phyloP scores from a whole-genome alignment of 2,329 filamentous ascomycete genomes.

The Alternaria longipes region DNA sequence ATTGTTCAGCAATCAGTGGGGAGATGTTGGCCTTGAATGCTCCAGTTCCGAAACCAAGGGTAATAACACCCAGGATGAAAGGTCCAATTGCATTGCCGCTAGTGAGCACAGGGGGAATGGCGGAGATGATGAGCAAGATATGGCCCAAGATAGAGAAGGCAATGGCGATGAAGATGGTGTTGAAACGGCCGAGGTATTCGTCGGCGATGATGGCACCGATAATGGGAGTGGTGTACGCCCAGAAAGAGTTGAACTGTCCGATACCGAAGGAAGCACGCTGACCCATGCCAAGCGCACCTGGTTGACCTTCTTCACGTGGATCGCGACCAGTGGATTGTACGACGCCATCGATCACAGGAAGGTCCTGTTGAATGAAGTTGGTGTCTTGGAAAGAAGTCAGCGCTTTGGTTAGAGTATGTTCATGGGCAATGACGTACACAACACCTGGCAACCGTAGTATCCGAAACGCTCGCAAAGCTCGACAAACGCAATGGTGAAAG shows the following conservation, averaged over 20 bases:
- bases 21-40: conserved; percentile 62
- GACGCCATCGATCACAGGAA: conserved; percentile 48
- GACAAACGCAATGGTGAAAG: conserved; percentile 75
- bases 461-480: conserved; percentile 81
- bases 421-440: conserved; percentile 61
- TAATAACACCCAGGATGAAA: conserved; percentile 61
- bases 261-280: conserved; percentile 51
- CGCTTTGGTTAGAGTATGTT: neutral
- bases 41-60: conserved; percentile 58
- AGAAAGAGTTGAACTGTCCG: conserved; percentile 52
- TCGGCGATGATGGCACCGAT: conserved; percentile 66
- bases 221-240: conserved; percentile 54
- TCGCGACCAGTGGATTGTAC: conserved; percentile 44
- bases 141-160: conserved; percentile 63
- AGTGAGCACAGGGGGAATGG: conserved; percentile 59
- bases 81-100: conserved; percentile 59
- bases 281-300: conserved; percentile 49
- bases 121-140: conserved; percentile 63
- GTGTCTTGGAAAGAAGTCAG: conserved; percentile 40
- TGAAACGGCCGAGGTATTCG: conserved; percentile 68
- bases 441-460: conserved; percentile 76
- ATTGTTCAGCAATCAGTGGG: conserved; percentile 76
- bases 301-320: conserved; percentile 41
- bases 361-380: conserved; percentile 52
- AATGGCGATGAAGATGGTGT: conserved; percentile 64